Base-by-base conservation (phyloP, 768 basidiomycete species). In the Mycena galopus region DNA sequence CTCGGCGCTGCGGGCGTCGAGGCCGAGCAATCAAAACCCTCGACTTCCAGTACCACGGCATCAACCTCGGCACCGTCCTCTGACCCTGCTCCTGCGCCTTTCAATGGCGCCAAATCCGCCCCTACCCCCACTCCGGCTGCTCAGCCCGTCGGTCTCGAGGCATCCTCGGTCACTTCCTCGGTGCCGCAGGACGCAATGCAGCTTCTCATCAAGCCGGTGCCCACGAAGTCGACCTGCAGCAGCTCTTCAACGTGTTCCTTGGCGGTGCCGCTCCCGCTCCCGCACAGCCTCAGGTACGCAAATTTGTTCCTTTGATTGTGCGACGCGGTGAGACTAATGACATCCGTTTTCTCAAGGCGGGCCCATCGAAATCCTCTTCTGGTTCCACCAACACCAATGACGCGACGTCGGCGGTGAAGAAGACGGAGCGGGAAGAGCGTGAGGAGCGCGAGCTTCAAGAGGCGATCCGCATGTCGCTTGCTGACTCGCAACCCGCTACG, bases 391-490 rank as follows among this genome's bases (percentile, higher is more conserved):
- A n/a, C n/a, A 69, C 66, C 25, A 32, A 16, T 39, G 47, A 65
- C 44, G 21, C 44, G 6, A 23, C 19, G 44, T 19, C 44, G 9
- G 73, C 64, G 10, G 4, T 10, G 33, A 47, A 67, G 29, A 76
- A 73, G 64, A 27, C 61, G 3, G 68, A 73, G 29, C 63, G 69
- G 39, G 58, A 73, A 33, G 47, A 66, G 29, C 75, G 72, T 16
- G 84, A 84, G 74, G 78, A 83, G 42, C 78, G 78, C n/a, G 86
- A 86, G 56, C 85, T 84, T 27, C 82, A 82, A 29, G 81, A 85
- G 44, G 44, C 44, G n/a, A 47, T 47, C n/a, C 44, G 44, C 7
- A 19, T 47, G 44, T 47, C 44, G 4, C 44, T 47, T 19, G 44
- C 44, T 7, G 44, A 47, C 21, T 23, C 19, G 12, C 42, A 44